Conservation (phyloP, 1,284 basidiomycete genomes). For the Grifola frondosa region DNA sequence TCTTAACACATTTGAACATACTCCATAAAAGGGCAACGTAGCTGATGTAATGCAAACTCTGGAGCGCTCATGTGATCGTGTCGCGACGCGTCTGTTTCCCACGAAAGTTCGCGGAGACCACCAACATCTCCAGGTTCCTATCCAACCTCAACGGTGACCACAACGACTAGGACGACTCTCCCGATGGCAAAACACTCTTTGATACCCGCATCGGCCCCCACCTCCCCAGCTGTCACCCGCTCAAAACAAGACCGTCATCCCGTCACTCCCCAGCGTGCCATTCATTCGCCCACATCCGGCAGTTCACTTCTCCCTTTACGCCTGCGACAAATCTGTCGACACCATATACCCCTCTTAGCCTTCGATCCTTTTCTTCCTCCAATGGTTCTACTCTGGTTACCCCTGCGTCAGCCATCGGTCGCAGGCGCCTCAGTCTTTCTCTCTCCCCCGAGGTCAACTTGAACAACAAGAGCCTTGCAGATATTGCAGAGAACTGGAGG, state of each 20-base stretch:
- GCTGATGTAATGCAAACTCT: no score
- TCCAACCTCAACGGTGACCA: slow-evolving; percentile 25
- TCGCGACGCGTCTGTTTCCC: slow-evolving; percentile 24
- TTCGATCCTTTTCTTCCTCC: slow-evolving; percentile 54
- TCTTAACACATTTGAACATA: neutral
- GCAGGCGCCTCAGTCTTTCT: slow-evolving; percentile 39
- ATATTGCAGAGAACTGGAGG: slow-evolving; percentile 70
- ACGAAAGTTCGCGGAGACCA: slow-evolving; percentile 26
- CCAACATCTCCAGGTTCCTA: slow-evolving; percentile 24
- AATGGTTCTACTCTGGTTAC: slow-evolving; percentile 59
- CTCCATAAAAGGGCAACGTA: no score
- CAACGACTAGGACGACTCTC: slow-evolving; percentile 22
- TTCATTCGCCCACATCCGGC: slow-evolving; percentile 35
- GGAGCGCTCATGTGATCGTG: slow-evolving; percentile 23
- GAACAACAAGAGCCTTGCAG: slow-evolving; percentile 41
- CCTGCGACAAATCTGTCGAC: slow-evolving; percentile 44
- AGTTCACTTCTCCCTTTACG: slow-evolving; percentile 43
- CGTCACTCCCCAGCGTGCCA: slow-evolving; percentile 46
- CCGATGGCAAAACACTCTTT: slow-evolving; percentile 31
- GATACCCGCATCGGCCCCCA: slow-evolving; percentile 45
- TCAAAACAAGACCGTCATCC: slow-evolving; percentile 39
- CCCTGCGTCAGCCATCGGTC: slow-evolving; percentile 38
- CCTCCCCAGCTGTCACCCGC: slow-evolving; percentile 43
- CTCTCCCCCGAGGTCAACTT: slow-evolving; percentile 32
- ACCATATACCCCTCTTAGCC: slow-evolving; percentile 66